Percentiles rank a stretch among this genome's conserved stretches.
These are phyloP conservation scores for Lasiodiplodia sp. DNA, from an alignment of 2,329 filamentous ascomycete genomes.

Conservation along the genomic window DNA sequence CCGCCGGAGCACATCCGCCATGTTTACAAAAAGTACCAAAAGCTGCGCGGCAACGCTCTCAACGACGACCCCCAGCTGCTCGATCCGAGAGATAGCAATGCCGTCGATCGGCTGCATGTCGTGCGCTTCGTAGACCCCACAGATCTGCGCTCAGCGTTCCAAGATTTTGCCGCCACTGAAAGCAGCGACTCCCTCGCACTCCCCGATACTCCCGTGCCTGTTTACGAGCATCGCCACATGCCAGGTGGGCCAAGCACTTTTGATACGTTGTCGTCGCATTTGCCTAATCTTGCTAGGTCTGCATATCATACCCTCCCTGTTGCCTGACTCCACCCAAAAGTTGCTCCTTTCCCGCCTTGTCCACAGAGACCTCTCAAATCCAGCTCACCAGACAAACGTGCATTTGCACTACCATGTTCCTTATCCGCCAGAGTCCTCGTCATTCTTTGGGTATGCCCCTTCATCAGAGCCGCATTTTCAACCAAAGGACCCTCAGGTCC, in stretches of 20 bases:
- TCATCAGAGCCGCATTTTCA: conserved; percentile 33
- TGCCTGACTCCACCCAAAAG: conserved; percentile 74
- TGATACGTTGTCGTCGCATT: neutral
- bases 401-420: conserved; percentile 79
- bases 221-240: conserved; percentile 71
- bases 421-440: conserved; percentile 58
- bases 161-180: conserved; percentile 28
- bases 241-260: conserved; percentile 62
- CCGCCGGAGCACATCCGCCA: conserved; percentile 74
- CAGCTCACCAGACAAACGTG: conserved; percentile 85
- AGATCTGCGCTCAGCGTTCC: conserved; percentile 1
- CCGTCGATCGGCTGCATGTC: conserved; percentile 49
- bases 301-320: conserved; percentile 75
- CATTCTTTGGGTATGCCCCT: conserved; percentile 58
- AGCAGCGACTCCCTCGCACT: conserved; percentile 32
- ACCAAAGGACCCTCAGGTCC: conserved; percentile 76
- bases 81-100: conserved; percentile 45
- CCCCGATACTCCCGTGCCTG: conserved; percentile 31
- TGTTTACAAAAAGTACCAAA: conserved; percentile 78
- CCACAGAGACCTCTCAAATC: conserved; percentile 77
- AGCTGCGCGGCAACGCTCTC: conserved; percentile 59
- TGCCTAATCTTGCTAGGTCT: conserved; percentile 65
- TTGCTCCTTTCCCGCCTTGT: conserved; percentile 75
- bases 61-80: conserved; percentile 57
- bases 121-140: conserved; percentile 3